Evolutionary conservation across 441 rosid species (phyloP).

Genomic region (California macrophylla): DNA sequence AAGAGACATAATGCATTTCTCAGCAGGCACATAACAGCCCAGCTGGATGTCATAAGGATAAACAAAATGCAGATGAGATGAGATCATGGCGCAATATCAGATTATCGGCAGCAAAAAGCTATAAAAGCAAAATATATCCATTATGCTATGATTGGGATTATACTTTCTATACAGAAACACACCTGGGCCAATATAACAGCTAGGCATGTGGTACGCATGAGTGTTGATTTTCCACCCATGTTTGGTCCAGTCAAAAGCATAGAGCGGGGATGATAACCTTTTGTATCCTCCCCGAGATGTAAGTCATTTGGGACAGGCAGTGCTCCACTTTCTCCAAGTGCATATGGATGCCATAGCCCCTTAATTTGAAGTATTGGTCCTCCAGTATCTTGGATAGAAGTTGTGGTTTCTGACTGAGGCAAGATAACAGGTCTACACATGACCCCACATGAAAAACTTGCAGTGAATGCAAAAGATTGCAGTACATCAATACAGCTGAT

Average conservation of each 20-base stretch:
- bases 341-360: slow-evolving; percentile 94
- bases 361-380: slow-evolving; percentile 58
- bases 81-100: background rate
- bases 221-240: slow-evolving; percentile 98
- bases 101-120: background rate
- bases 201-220: slow-evolving; percentile 81
- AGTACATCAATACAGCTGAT: slow-evolving; percentile 68
- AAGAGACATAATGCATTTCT: slow-evolving; percentile 56
- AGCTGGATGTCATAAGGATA: slow-evolving; percentile 40
- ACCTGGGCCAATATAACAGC: slow-evolving; percentile 90
- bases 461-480: slow-evolving; percentile 61
- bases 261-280: slow-evolving; percentile 43
- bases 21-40: slow-evolving; percentile 83
- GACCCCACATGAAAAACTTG: slow-evolving; percentile 51
- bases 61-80: background rate
- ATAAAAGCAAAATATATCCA: background rate
- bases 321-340: slow-evolving; percentile 58
- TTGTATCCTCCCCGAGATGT: slow-evolving; percentile 52
- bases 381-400: slow-evolving; percentile 28
- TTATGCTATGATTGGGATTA: slow-evolving; percentile 3
- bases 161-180: slow-evolving; percentile 23
- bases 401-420: slow-evolving; percentile 33
- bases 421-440: slow-evolving; percentile 61
- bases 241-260: slow-evolving; percentile 92
- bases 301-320: slow-evolving; percentile 77